Evolutionary conservation across 2,329 filamentous ascomycete species (phyloP).

Genomic region (Microsporum ferrugineum): DNA sequence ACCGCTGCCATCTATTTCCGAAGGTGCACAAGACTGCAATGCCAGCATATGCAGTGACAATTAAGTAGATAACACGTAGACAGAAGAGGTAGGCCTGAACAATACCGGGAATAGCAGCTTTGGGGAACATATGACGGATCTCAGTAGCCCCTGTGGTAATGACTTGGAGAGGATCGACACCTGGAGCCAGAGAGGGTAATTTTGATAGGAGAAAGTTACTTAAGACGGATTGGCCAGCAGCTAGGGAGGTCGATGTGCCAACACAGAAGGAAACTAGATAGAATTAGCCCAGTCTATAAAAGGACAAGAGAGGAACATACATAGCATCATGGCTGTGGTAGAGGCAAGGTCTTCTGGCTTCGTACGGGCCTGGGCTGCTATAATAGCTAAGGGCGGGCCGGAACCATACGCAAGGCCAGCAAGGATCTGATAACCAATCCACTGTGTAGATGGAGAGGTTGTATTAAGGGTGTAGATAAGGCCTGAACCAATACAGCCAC

Average conservation of each 20-base stretch:
- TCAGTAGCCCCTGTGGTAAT: conserved; percentile 21
- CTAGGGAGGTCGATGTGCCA: conserved; percentile 34
- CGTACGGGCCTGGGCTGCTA: conserved; percentile 14
- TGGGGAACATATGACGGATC: conserved; percentile 16
- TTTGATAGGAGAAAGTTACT: conserved; percentile 12
- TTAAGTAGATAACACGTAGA: conserved; percentile 16
- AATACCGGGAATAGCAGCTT: conserved; percentile 17
- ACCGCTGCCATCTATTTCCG: not conserved
- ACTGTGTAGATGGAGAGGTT: conserved; percentile 13
- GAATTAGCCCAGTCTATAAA: conserved; percentile 24
- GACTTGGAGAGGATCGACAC: conserved; percentile 16
- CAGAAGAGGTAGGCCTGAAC: conserved; percentile 21
- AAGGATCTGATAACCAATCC: conserved; percentile 20
- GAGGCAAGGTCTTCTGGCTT: conserved; percentile 21
- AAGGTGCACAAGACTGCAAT: conserved; percentile 4
- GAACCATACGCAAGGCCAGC: conserved; percentile 16
- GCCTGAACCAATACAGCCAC: conserved; percentile 19
- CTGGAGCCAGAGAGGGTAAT: conserved; percentile 17
- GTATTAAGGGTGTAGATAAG: conserved; percentile 20
- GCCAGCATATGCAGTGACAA: conserved; percentile 15
- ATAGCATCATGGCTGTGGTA: conserved; percentile 20
- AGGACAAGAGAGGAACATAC: not conserved
- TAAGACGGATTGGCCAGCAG: conserved; percentile 32
- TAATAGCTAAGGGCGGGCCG: conserved; percentile 14
- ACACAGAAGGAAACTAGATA: conserved; percentile 18